phyloP scores from a whole-genome alignment of 345 rosid species.

The Acer saccharum region DNA sequence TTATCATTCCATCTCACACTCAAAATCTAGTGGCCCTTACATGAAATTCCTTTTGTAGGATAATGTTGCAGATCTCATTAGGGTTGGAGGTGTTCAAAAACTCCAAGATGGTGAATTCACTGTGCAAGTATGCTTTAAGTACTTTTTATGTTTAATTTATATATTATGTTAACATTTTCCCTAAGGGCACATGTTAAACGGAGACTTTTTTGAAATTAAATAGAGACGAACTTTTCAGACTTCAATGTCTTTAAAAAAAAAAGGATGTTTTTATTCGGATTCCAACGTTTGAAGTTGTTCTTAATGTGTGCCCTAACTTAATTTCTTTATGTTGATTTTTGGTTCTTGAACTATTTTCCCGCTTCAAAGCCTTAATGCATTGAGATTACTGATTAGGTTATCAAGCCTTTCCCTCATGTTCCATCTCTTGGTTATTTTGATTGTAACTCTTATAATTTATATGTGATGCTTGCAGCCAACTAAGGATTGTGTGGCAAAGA shows the following conservation, averaged over 20 bases:
- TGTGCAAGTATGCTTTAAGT: constrained; percentile 49
- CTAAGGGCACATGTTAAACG: background rate
- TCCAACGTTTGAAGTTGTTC: background rate
- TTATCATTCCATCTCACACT: background rate
- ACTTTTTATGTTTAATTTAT: constrained; percentile 6
- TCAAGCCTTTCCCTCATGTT: background rate
- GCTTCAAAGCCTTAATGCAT: too few relatives aligned
- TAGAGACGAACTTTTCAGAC: background rate
- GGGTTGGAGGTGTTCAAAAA: constrained; percentile 56
- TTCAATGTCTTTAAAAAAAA: background rate
- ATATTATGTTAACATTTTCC: background rate
- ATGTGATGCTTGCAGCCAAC: constrained; percentile 49
- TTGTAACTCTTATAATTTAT: background rate
- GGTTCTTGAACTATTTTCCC: background rate
- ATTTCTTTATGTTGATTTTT: background rate
- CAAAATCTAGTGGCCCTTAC: background rate
- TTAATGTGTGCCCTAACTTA: background rate
- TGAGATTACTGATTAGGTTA: background rate
- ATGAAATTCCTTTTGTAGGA: constrained; percentile 38
- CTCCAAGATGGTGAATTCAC: constrained; percentile 65
- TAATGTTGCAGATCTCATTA: constrained; percentile 63
- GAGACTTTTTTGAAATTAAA: background rate
- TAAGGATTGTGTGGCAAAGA: constrained; percentile 69
- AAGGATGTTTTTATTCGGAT: background rate
- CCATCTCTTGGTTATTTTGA: background rate